A percentile compares a stretch with the other conserved stretches of the same genome.
Conservation (phyloP, 352 stramenopile genomes). For the Pythium aquatile region DNA sequence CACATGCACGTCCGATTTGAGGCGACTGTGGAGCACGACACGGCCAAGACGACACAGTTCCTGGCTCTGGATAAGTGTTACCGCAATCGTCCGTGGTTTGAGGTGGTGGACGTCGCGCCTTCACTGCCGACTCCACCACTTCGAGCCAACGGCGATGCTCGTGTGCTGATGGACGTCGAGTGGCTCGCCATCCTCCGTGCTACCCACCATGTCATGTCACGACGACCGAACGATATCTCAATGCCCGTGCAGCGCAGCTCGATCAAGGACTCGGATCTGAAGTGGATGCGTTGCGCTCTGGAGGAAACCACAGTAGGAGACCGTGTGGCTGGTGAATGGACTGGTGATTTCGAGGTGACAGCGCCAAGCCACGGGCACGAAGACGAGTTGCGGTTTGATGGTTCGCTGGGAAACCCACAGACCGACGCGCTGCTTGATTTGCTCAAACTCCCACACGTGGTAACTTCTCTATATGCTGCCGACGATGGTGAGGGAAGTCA, state of each 20-base stretch:
- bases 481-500: not conserved
- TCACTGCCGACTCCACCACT: not conserved
- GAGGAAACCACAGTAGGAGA: slow-evolving; percentile 41
- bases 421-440: slow-evolving; percentile 92
- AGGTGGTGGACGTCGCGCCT: slow-evolving; percentile 84
- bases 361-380: slow-evolving; percentile 51
- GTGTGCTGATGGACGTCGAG: slow-evolving; percentile 91
- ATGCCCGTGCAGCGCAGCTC: slow-evolving; percentile 63
- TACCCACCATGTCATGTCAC: slow-evolving; percentile 86
- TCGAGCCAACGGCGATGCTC: not conserved
- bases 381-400: slow-evolving; percentile 1
- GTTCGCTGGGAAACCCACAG: slow-evolving; percentile 89
- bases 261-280: slow-evolving; percentile 77
- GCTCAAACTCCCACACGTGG: slow-evolving; percentile 89
- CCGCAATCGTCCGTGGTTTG: slow-evolving; percentile 91
- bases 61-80: slow-evolving; percentile 98
- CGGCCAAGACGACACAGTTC: slow-evolving; percentile 80
- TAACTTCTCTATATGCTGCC: slow-evolving; percentile 85
- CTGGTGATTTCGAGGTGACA: slow-evolving; percentile 74
- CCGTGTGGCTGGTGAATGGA: slow-evolving; percentile 54
- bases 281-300: slow-evolving; percentile 53
- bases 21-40: slow-evolving; percentile 88
- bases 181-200: slow-evolving; percentile 93
- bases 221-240: slow-evolving; percentile 45
- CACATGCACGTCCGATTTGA: slow-evolving; percentile 98